Percentiles rank a stretch among this genome's conserved stretches.
phyloP scores from a whole-genome alignment of 352 stramenopile genomes.

The Pythium brachiatum region DNA sequence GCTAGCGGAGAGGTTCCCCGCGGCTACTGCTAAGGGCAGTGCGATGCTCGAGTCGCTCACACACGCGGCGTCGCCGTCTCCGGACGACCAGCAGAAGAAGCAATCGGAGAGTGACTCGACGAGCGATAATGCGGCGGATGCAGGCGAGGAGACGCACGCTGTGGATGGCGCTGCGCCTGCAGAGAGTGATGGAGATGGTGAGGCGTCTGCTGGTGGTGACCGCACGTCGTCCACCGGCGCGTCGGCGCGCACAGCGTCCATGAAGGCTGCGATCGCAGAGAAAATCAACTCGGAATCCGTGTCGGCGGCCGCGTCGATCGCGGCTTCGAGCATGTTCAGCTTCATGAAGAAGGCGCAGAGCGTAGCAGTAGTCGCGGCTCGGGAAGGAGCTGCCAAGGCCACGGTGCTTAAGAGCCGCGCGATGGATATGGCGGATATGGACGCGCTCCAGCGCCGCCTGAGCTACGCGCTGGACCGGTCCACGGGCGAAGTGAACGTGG shows the following conservation, averaged over 20 bases:
- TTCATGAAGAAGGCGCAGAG: conserved; percentile 87
- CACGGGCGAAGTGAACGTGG: conserved; percentile 76
- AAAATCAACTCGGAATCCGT: conserved; percentile 72
- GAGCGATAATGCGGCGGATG: conserved; percentile 9
- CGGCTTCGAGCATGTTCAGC: conserved; percentile 69
- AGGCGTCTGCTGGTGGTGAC: neutral
- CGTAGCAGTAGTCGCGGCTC: conserved; percentile 61
- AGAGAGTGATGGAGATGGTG: neutral
- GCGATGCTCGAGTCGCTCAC: conserved; percentile 59
- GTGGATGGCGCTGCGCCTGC: neutral
- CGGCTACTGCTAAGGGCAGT: conserved; percentile 49
- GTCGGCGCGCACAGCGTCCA: conserved; percentile 32
- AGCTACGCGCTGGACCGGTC: conserved; percentile 81
- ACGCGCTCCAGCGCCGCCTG: conserved; percentile 74
- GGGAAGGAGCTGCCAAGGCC: conserved; percentile 76
- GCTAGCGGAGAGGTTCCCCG: conserved; percentile 72
- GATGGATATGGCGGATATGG: conserved; percentile 82
- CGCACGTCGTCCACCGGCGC: conserved; percentile 13
- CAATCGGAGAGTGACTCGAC: conserved; percentile 9
- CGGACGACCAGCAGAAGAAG: conserved; percentile 24
- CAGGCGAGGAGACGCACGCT: neutral
- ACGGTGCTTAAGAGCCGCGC: conserved; percentile 67
- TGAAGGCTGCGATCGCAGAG: conserved; percentile 57
- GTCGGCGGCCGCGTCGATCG: conserved; percentile 58
- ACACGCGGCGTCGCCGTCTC: conserved; percentile 29